Conservation (phyloP, 306 rosid species). For the Fagus sylvatica region DNA sequence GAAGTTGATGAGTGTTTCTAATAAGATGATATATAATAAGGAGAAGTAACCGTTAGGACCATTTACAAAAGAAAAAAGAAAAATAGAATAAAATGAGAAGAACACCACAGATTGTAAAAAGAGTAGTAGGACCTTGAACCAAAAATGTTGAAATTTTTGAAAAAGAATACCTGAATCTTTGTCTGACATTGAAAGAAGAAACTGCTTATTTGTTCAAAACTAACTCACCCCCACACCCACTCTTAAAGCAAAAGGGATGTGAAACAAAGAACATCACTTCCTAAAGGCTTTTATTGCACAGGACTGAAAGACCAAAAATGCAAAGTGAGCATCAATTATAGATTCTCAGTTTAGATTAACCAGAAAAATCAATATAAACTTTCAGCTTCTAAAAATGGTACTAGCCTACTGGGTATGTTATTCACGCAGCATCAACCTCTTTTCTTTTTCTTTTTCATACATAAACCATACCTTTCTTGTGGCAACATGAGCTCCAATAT, state of each 20-base stretch:
- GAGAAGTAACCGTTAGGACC: neutral
- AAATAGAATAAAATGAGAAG: neutral
- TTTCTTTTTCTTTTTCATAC: neutral
- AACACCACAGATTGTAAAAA: neutral
- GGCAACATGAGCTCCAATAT: too few relatives aligned
- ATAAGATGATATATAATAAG: neutral
- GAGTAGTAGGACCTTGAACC: neutral
- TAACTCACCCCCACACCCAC: neutral
- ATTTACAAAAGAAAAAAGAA: too few relatives aligned
- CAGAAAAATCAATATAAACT: neutral
- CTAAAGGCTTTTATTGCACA: neutral
- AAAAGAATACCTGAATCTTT: neutral
- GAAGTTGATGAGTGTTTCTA: neutral
- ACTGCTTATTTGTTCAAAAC: neutral
- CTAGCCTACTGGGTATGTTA: neutral
- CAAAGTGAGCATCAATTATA: neutral
- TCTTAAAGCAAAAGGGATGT: neutral
- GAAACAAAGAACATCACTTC: neutral
- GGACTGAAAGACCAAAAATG: neutral
- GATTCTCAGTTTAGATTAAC: neutral
- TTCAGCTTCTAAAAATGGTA: neutral
- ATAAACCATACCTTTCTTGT: neutral
- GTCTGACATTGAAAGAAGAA: neutral
- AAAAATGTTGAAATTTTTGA: neutral
- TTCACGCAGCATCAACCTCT: neutral